Base-by-base conservation (phyloP, 495 filamentous ascomycete genomes). In the Penicillium desertorum region DNA sequence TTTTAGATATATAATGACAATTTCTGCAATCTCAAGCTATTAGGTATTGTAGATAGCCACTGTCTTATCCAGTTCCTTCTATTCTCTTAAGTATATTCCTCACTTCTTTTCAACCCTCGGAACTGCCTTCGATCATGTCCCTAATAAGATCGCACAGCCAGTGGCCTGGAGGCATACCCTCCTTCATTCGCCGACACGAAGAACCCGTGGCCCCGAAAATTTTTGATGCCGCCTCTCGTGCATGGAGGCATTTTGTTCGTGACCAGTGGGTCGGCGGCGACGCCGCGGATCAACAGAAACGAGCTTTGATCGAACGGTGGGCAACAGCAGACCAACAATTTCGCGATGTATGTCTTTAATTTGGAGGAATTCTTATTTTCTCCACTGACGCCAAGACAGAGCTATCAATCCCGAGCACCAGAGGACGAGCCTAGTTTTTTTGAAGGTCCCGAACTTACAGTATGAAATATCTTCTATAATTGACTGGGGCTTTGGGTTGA, bases 291-390 rank as follows among this genome's bases (percentile, higher is more conserved):
- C 30, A 59, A 53, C 57, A 59, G 57, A 59, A 43, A 54, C 49
- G 49, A 59, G 57, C 29, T 44, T 29, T 59, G 50, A 59, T 54
- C 32, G 49, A 59, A 34, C 25, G 32, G 32, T 59, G 57, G 57
- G 57, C 57, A 37, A 59, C 50, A 53, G 57, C 57, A 59, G 57
- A 59, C 57, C 57, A 59, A 43, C 32, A 42, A 59, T 59, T 59
- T 14, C 57, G 49, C n/a, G 57, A 59, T 59, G 57, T 54, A 48
- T 42, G 34, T 8, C 23, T 51, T 51, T 22, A 47, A 52, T 32
- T 43, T 22, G 14, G 39, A 43, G 22, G 17, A 43, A 43, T 22
- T 17, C 8, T 43, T 43, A 43, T 43, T 43, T 43, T 43, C 17
- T 43, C n/a, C 41, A 43, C 6, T 43, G n/a, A 43, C 41, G 8